Base-by-base conservation (phyloP, 768 basidiomycete genomes). In the Tylopilus subfusipes region DNA sequence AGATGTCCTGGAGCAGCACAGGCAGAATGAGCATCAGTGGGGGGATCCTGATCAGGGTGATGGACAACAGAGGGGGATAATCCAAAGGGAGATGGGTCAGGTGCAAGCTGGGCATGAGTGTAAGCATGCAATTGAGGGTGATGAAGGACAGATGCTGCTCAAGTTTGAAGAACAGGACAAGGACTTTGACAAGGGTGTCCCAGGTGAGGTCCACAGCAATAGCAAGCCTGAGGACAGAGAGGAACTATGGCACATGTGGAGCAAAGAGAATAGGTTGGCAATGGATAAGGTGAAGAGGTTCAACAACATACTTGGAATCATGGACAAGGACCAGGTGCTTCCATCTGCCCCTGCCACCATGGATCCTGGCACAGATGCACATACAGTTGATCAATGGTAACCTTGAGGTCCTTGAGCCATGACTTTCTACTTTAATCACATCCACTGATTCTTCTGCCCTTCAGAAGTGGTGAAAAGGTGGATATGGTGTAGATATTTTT, bases 111-210 rank as follows among this genome's bases (percentile, higher is more conserved):
- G 54, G 5, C 42, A 50, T 8, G n/a, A n/a, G n/a, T n/a, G n/a
- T n/a, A 39, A 47, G 21, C 45, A 22, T 42, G 47, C 9, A 8
- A 40, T 19, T 5, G 48, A 36, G 6, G 34, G 34, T n/a, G 34
- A n/a, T 5, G 31, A 44, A 47, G 59, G 50, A n/a, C 62, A 56
- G 1, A 75, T 75, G 0, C 71, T 72, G 11, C 69, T 79, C n/a
- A 74, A 78, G 60, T 87, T 88, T 63, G 84, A 84, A 48, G 84
- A 87, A 61, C 82, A 83, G 54, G 86, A 87, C 51, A 84, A 87
- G 51, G 83, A 84, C 45, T 82, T 86, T 57, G 60, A 49, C 73
- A 19, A 61, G 18, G 53, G 43, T 40, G 55, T 52, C 4, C 55
- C 9, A 14, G 34, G 42, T 2, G 46, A 19, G 33, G 53, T n/a